Evolutionary conservation across 202 grass and related monocot genomes (phyloP), one percentile per base, ranked within the genome.

Genomic region (Saccharum hybrid): DNA sequence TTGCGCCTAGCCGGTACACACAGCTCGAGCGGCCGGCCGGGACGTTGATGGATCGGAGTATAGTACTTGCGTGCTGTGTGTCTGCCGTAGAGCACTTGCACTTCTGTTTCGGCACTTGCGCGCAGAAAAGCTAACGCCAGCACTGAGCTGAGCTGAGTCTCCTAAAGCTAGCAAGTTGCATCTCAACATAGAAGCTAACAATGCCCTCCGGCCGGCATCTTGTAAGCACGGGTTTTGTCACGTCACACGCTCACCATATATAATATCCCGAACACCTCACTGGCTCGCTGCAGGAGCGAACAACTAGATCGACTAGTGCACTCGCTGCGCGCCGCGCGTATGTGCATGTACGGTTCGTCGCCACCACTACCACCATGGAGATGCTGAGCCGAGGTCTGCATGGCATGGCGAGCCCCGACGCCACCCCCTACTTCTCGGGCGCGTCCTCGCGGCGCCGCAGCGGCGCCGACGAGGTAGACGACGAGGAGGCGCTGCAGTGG

Each of bases 401-500:
- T 45, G 84, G 85, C 56, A 84, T 89, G 72, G 75, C 74, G 74
- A 89, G 83, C 75, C 90, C 86, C 4, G 92, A 88, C 73, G 71
- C 40, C 14, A 91, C 82, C 41, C 68, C 59, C 0, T 86, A 90
- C 83, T 90, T 90, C 79, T 87, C 89, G 0, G 66, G 84, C 63
- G 63, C 69, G 72, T 81, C 86, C 0, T 91, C 89, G 40, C 54
- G 84, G 49, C 73, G 48, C 0, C 70, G 85, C 41, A 74, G 91
- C 77, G 63, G 66, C 8, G 74, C 74, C 64, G 85, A 68, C 59
- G 83, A 74, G 62, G 76, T 87, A 26, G 92, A 91, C 67, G 94
- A 97, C 45, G 91, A 97, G 91, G 89, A 93, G 87, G 89, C 91
- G 14, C 87, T 97, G 68, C 84, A 84, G 66, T 97, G 94, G 91